These are phyloP conservation scores for Dalbergia oliveri DNA, from an alignment of 306 rosid species.

Conservation along the genomic window DNA sequence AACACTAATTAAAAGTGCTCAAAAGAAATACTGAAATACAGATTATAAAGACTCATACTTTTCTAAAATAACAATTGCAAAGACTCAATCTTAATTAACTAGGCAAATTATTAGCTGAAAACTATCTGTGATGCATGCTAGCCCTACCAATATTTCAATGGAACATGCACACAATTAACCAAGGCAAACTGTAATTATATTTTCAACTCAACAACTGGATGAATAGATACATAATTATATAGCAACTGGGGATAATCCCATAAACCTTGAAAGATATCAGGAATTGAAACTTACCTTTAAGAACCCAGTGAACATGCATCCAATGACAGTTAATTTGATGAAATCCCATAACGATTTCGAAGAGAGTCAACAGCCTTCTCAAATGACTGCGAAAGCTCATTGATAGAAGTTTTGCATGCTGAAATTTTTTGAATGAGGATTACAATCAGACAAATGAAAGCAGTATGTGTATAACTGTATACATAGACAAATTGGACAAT, in stretches of 20 bases:
- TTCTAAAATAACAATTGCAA: no score
- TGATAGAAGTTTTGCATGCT: constrained; percentile 78
- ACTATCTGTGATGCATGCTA: constrained; percentile 9
- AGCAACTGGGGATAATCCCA: constrained; percentile 2
- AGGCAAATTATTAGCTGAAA: not conserved
- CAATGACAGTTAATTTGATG: constrained; percentile 56
- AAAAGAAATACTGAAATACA: not conserved
- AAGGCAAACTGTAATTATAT: constrained; percentile 4
- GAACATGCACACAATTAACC: constrained; percentile 13
- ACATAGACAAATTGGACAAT: not conserved
- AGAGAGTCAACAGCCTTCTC: constrained; percentile 79
- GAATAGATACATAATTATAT: not conserved
- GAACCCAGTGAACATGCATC: constrained; percentile 32
- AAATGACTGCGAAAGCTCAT: constrained; percentile 71
- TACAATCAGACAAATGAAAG: constrained; percentile 24
- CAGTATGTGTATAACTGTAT: not conserved
- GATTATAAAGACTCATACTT: not conserved
- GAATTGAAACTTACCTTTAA: constrained; percentile 46
- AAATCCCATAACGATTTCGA: constrained; percentile 69
- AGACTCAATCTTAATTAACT: constrained; percentile 1
- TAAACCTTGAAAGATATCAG: constrained; percentile 30
- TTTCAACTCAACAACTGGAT: constrained; percentile 1
- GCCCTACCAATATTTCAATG: constrained; percentile 33
- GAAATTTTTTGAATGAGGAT: constrained; percentile 45
- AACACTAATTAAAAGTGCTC: not conserved